Base-by-base conservation (phyloP, 441 rosid species). In the California macrophylla region DNA sequence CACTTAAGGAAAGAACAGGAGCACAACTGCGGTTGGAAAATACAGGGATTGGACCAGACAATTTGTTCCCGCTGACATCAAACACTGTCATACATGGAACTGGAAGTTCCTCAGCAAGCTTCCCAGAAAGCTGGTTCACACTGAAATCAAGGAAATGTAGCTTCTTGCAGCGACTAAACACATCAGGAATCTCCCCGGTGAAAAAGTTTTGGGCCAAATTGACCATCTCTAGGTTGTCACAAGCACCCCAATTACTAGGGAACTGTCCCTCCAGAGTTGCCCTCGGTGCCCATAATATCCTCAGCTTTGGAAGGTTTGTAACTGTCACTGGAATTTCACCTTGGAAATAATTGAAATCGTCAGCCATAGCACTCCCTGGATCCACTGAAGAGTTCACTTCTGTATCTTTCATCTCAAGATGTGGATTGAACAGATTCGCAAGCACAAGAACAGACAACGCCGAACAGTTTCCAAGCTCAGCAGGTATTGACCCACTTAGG, bases 361-460 rank as follows among this genome's bases (percentile, higher is more conserved):
- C 86, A 34, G 72, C 69, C 54, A 73, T 70, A 21, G 40, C 36
- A 65, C 52, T 69, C 20, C 63, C 40, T 66, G 76, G 71, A 69
- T 72, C 77, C 8, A 67, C 47, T 18, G 66, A 70, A 34, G 77
- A 12, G 61, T 67, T 67, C 68, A 73, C 82, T 62, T 77, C 75
- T 2, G 70, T 40, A 15, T 56, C 29, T 71, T 72, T 74, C 69
- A 54, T 64, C 45, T 74, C 70, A 23, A 72, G 71, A 69, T 13
- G 26, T 20, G 78, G 79, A 68, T 79, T 80, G 38, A 84, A 80
- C 52, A 80, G 74, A 73, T 80, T 83, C 0, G 89, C 84, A 24
- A 87, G 82, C 66, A 85, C 89, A 9, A 87, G 80, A 66, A 81
- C 85, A 38, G 87, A 84, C 77, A 85, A 77, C 12, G 69, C 72